Percentiles rank a stretch among this genome's conserved stretches.
Evolutionary conservation across 2,329 filamentous ascomycete species (phyloP).

Genomic region (Fusarium odoratissimum): DNA sequence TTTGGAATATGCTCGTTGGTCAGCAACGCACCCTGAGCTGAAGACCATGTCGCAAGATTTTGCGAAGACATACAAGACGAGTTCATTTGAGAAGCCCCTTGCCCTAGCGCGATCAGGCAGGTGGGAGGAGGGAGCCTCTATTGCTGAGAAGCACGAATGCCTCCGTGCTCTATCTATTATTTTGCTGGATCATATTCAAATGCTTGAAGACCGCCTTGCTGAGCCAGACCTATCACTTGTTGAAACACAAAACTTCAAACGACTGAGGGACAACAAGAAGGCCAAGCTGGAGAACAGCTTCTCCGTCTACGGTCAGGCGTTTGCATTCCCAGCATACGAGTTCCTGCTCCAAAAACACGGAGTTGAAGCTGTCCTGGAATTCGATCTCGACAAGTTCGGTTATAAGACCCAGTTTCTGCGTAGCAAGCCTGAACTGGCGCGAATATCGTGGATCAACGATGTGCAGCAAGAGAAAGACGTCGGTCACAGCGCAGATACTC

Average conservation of each 20-base stretch:
- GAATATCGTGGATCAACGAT: conserved; percentile 96
- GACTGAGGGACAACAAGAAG: conserved; percentile 56
- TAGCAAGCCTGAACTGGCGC: conserved; percentile 75
- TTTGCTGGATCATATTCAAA: conserved; percentile 64
- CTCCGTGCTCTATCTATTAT: conserved; percentile 67
- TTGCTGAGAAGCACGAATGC: conserved; percentile 69
- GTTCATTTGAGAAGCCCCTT: conserved; percentile 64
- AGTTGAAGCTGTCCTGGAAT: conserved; percentile 76
- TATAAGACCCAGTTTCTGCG: conserved; percentile 84
- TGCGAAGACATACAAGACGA: conserved; percentile 60
- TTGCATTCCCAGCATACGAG: conserved; percentile 83
- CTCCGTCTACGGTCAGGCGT: conserved; percentile 71
- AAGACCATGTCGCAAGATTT: conserved; percentile 59
- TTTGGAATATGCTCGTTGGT: conserved; percentile 65
- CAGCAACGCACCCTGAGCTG: conserved; percentile 57
- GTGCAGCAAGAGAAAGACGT: conserved; percentile 81
- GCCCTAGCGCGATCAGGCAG: conserved; percentile 65
- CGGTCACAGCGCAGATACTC: conserved; percentile 74
- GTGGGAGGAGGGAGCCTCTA: conserved; percentile 67
- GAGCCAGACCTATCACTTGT: conserved; percentile 45
- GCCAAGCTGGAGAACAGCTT: conserved; percentile 66
- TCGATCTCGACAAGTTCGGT: conserved; percentile 73
- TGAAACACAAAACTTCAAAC: conserved; percentile 47
- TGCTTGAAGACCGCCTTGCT: conserved; percentile 46
- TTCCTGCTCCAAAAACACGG: conserved; percentile 77